Base-by-base conservation (phyloP, 768 basidiomycete species). In the Chalciporus pseudorubinellus region DNA sequence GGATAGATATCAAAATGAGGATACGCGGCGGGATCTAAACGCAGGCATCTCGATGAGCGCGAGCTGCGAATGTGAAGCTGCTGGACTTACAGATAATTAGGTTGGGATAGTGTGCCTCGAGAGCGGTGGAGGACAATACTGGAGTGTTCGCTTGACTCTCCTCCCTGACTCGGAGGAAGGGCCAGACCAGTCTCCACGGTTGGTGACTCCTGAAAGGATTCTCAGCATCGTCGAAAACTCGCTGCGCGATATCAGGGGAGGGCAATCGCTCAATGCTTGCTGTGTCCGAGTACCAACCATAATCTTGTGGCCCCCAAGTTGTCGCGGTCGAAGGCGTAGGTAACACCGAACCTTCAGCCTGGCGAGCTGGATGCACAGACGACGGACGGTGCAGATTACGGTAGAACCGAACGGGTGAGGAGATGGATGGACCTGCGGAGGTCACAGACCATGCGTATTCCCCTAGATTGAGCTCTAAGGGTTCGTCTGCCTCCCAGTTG, bases 401-500 rank as follows among this genome's bases (percentile, higher is more conserved):
- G 11, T 72, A 65, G 3, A 77, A 77, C 28, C 72, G 63, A 12
- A 70, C 64, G 39, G 75, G 73, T 45, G 68, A 66, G 44, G 68
- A 65, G 44, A 76, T 76, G 28, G 69, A 70, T 19, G 87, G 88
- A n/a, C 88, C 87, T 3, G 68, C 66, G 7, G 87, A 88, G 8
- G 85, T 83, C 21, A 81, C 74, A 9, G 86, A 87, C 83, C 86
- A 90, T 9, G 75, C 62, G 60, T 78, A 90, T 56, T 89, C 87
- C 39, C 81, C 81, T 24, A 85, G 66, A 55, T 84, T 77, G 47
- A 86, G 68, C 52, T 77, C 77, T 12, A 74, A 70, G 20, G 70
- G 69, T n/a, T 61, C 62, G 13, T 62, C 58, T 2, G 51, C 67
- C 22, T 62, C 60, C 55, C 62, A 58, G 19, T 29, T 14, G 26